Conservation (phyloP, 495 filamentous ascomycete genomes). For the Penicillium longicatenatum region DNA sequence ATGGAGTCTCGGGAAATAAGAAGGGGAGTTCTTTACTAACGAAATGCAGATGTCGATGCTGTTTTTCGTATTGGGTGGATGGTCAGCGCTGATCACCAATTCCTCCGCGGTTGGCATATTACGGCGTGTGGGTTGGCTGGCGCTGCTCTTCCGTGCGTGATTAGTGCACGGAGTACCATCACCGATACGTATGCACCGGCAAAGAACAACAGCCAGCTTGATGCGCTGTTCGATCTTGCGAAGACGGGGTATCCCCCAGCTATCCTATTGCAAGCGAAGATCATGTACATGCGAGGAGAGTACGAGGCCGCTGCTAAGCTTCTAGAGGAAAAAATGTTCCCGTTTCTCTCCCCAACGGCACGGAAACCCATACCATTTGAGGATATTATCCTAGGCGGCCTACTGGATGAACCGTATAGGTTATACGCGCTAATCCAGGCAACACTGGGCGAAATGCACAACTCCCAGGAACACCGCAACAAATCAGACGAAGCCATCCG, state of each 20-base stretch:
- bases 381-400: constrained; percentile 15
- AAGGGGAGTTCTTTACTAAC: background rate
- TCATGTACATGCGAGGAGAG: constrained; percentile 26
- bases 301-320: constrained; percentile 25
- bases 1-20: background rate
- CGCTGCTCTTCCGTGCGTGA: constrained; percentile 13
- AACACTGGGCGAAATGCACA: constrained; percentile 2
- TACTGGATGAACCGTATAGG: constrained; percentile 28
- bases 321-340: constrained; percentile 27
- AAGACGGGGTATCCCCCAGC: constrained; percentile 30
- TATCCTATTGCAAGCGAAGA: constrained; percentile 33
- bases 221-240: constrained; percentile 20
- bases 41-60: constrained; percentile 29
- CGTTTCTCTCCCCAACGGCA: constrained; percentile 18
- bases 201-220: background rate
- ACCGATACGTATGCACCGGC: background rate
- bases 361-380: background rate
- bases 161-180: constrained; percentile 16
- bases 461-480: constrained; percentile 3
- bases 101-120: constrained; percentile 26
- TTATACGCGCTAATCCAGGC: constrained; percentile 27
- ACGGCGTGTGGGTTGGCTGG: constrained; percentile 30
- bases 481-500: constrained; percentile 16
- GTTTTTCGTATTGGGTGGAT: constrained; percentile 29
- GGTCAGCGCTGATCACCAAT: background rate